Base-by-base conservation (phyloP, 345 rosid species). In the Melaleuca quinquenervia region DNA sequence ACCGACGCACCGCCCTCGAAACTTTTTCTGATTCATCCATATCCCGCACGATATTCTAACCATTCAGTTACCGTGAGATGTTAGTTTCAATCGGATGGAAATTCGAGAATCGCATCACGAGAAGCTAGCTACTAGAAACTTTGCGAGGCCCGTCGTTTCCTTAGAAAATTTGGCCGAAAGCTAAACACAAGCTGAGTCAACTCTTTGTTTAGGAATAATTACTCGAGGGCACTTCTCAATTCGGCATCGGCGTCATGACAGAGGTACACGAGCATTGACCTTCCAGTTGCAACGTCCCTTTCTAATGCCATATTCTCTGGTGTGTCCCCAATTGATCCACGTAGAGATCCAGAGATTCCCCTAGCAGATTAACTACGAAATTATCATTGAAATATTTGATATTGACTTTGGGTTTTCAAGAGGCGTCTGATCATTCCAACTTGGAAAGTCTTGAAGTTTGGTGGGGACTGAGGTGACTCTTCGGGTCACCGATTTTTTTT, bases 61-160 rank as follows among this genome's bases (percentile, higher is more conserved):
- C 48, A 18, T 70, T 18, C 20, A 36, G 22, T 70, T 12, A 36
- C 3, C 1, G 11, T 9, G 9, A 70, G 48, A 36, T 0, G 13
- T 36, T 3, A 0, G 7, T 18, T 18, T 36, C 3, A 22, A 70
- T 6, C 0, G 0, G 3, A 24, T 9, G 1, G 3, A 11, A 26
- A 70, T 70, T 70, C 3, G 14, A 70, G 48, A 55, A 12, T 26
- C 60, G 5, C 60, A 10, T 55, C 27, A 2, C 2, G 13, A 55
- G 60, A 54, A 54, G 58, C n/a, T 5, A 12, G n/a, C 27, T 24
- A 55, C 27, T 24, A 26, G 60, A 22, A 10, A 21, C 58, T 54
- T 22, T 54, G n/a, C 5, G 26, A 21, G 58, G 11, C n/a, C 58
- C n/a, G 9, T 53, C 3, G 6, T 26, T 26, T 22, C 27, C 60